A percentile compares a stretch with the other conserved stretches of the same genome.
Evolutionary conservation across 805 yeast species (phyloP).

Genomic region (Blastobotrys americana): DNA sequence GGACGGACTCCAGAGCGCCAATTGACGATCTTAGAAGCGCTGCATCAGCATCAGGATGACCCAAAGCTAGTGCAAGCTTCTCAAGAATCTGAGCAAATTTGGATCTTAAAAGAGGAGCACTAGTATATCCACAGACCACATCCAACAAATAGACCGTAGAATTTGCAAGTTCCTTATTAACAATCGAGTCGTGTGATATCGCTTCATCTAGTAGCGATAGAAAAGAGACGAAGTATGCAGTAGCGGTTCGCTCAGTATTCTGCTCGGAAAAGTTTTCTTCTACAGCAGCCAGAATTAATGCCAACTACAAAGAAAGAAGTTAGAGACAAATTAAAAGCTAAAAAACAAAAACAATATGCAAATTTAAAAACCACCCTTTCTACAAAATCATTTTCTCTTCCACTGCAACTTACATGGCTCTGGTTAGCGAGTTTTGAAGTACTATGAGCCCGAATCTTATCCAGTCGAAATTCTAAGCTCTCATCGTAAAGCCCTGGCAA

Average conservation of each 20-base stretch:
- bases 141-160: conserved; percentile 78
- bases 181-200: conserved; percentile 41
- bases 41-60: conserved; percentile 63
- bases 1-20: conserved; percentile 74
- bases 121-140: conserved; percentile 59
- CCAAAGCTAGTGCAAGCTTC: conserved; percentile 72
- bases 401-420: conserved; percentile 41
- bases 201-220: conserved; percentile 75
- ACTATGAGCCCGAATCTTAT: conserved; percentile 55
- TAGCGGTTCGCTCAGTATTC: conserved; percentile 51
- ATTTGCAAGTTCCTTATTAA: conserved; percentile 59
- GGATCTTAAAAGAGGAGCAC: conserved; percentile 59
- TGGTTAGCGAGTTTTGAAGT: conserved; percentile 81
- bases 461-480: conserved; percentile 19
- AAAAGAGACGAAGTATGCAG: conserved; percentile 80
- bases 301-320: conserved; percentile 34
- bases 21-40: conserved; percentile 75
- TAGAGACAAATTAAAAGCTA: not conserved
- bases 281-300: conserved; percentile 76
- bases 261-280: conserved; percentile 79
- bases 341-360: not conserved
- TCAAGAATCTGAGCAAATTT: conserved; percentile 73
- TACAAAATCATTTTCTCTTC: not conserved
- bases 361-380: conserved; percentile 1
- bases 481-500: conserved; percentile 9